These are phyloP conservation scores for Diplodia mutila DNA, from an alignment of 2,329 filamentous ascomycete species.

Conservation along the genomic window DNA sequence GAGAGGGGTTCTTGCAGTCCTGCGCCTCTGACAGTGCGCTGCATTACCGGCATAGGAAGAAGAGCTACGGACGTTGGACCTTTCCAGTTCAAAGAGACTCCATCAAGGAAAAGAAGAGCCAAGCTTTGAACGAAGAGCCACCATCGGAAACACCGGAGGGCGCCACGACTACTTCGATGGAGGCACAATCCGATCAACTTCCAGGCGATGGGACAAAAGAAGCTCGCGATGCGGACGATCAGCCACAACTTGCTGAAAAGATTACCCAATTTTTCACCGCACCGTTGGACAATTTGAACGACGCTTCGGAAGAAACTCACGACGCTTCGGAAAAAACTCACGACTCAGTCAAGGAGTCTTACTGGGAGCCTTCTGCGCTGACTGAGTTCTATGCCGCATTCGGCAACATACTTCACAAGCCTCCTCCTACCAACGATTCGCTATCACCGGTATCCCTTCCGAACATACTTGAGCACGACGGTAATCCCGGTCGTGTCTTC, in stretches of 20 bases:
- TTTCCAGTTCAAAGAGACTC: conserved; percentile 25
- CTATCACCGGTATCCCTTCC: background rate
- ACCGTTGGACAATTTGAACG: too few species aligned
- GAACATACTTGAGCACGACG: background rate
- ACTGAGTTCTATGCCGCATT: conserved; percentile 7
- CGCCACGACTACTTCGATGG: background rate
- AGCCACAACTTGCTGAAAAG: background rate
- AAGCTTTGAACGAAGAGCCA: background rate
- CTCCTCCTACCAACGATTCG: background rate
- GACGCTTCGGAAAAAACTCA: background rate
- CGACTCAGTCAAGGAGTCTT: background rate
- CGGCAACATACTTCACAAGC: conserved; percentile 16
- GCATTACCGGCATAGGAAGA: conserved; percentile 31
- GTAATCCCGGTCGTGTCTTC: background rate
- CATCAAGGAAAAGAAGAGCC: background rate
- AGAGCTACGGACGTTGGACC: conserved; percentile 36
- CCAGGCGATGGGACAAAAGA: background rate
- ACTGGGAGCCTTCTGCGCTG: background rate
- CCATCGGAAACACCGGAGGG: background rate
- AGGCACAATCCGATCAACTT: background rate
- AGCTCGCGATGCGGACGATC: background rate
- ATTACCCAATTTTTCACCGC: background rate
- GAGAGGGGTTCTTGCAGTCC: conserved; percentile 31
- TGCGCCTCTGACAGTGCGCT: conserved; percentile 32
- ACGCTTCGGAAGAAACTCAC: background rate